These are phyloP conservation scores for Euptelea pleiosperma DNA, from an alignment of 164 flowering plant species.

Conservation along the genomic window DNA sequence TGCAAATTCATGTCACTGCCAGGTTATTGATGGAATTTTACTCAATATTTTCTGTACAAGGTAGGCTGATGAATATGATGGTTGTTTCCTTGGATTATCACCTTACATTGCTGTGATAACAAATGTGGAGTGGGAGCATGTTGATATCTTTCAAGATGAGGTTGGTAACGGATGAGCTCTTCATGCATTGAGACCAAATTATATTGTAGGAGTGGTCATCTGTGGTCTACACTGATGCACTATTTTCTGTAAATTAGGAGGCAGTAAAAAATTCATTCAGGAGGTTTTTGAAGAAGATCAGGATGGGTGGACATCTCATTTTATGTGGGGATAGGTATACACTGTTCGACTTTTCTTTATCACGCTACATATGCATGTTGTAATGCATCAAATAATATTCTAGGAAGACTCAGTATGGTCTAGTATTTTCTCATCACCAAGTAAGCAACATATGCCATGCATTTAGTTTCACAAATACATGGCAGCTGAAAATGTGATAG, in stretches of 20 bases:
- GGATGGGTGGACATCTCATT: conserved; percentile 38
- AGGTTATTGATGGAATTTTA: conserved; percentile 1
- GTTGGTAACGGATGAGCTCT: conserved; percentile 16
- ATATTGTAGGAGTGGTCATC: neutral
- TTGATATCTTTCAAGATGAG: conserved; percentile 42
- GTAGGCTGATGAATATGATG: conserved; percentile 56
- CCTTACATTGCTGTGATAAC: conserved; percentile 43
- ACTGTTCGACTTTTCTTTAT: neutral
- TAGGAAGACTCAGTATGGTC: neutral
- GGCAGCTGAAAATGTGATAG: no score
- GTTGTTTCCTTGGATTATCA: conserved; percentile 39
- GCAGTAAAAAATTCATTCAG: conserved; percentile 32
- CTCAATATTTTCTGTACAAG: neutral
- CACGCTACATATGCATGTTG: neutral
- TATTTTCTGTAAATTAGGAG: conserved; percentile 21
- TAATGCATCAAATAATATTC: neutral
- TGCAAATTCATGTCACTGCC: neutral
- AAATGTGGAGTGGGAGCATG: conserved; percentile 58
- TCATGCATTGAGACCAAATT: no score
- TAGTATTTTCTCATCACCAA: neutral
- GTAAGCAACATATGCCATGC: neutral
- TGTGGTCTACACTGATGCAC: neutral
- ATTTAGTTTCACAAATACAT: neutral
- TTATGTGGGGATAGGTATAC: conserved; percentile 47
- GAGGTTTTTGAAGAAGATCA: conserved; percentile 36